Base-by-base conservation (phyloP, 805 yeast genomes). In the Yarrowia yakushimensis region DNA sequence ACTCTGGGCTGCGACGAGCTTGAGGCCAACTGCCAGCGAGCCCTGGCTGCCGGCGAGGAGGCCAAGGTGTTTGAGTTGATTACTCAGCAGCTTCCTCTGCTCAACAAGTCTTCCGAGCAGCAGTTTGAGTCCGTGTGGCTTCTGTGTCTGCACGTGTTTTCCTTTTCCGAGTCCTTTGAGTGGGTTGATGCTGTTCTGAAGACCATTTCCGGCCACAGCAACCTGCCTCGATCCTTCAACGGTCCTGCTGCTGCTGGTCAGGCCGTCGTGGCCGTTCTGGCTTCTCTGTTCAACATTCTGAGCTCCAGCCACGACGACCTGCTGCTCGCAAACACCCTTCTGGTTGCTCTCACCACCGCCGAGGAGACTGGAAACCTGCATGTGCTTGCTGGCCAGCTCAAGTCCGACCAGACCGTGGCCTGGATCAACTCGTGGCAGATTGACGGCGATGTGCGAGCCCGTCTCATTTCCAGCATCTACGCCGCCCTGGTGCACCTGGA, bases 71-170 rank as follows among this genome's bases (percentile, higher is more conserved):
- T 72, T 67, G 64, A 66, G 55, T 66, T 69, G 50, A 67, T 75
- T 61, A 74, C 73, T 17, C 72, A 73, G 64, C 64, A 66, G 60
- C 65, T 71, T 17, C 61, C 46, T 23, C 65, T 67, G 25, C 69
- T 74, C 12, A 60, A 69, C 63, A 67, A 67, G 59, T 73, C 73
- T n/a, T 73, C 75, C 8, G 74, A 70, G 55, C 62, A 66, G 60
- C 78, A 76, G 57, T 73, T 75, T 60, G 79, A 77, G 70, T 64
- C 76, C 7, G 72, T 72, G 9, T 76, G 72, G 69, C 77, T 76
- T 68, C 69, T 76, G 57, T 67, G 73, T 23, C 65, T 77, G 52
- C 74, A 71, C 64, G 72, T 76, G 39, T 64, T 76, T 54, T 66
- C 73, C 17, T 69, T 70, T 33, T 71, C 75, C 36, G 68, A 74